Evolutionary conservation across 1,284 basidiomycete genomes (phyloP), one percentile per base, ranked within the genome.

Genomic region (Serendipita sp.): DNA sequence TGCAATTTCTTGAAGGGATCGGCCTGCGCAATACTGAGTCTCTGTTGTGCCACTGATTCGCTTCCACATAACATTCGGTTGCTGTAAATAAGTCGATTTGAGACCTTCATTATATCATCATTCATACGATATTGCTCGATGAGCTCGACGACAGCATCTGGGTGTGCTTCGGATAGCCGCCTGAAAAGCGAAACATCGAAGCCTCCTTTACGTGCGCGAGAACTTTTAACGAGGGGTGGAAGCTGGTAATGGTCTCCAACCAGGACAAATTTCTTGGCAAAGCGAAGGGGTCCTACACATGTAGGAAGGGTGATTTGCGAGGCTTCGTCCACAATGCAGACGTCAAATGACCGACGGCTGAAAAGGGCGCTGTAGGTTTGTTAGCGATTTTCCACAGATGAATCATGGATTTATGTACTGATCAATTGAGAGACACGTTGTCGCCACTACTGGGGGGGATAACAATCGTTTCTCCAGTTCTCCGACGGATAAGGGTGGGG

Each of bases 231-330:
- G 38, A 97, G 79, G 0, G 93, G 96, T 15, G 95, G 93, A 1
- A 99, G 82, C 71, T 99, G 96, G 74, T 89, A 91, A 73, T 98
- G 95, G 72, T 99, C 95, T 1, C 95, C 95, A 8, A 99, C 93
- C 5, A 99, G 84, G 0, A 99, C 83, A 67, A 98, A 99, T 61
- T 80, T 90, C 58, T 93, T 82, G 2, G 93, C 92, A 68, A 87
- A 92, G 0, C 93, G 83, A 3, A 99, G 75, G 0, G 96, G 95
- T 0, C 96, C 95, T 0, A 99, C 77, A 70, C 93, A 97, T 0
- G 93, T 94, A 0, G 96, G 96, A 2, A 99, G 74, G 0, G 95
- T 97, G 66, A 99, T 94, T 72, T 99, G 96, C 0, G 94, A 97
- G 0, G 95, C 96, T 72, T 99, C 96, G 68, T 99, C 96, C 12